phyloP scores from a whole-genome alignment of 2,329 filamentous ascomycete species.

The Ophiostoma montium region DNA sequence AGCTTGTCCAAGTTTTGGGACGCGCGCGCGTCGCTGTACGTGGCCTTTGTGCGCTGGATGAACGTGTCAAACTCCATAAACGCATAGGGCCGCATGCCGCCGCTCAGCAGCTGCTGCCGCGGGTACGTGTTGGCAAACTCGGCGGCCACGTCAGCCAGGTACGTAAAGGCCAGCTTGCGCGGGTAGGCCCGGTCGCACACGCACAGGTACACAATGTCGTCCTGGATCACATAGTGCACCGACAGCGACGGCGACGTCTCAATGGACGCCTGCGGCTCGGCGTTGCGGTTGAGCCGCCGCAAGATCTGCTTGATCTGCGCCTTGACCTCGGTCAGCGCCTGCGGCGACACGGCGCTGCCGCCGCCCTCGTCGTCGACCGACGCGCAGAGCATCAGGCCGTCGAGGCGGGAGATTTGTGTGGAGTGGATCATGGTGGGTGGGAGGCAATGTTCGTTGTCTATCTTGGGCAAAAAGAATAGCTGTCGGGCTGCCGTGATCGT shows the following conservation, averaged over 20 bases:
- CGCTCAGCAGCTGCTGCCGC: conserved; percentile 54
- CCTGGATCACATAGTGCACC: conserved; percentile 76
- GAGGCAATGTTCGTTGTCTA: neutral
- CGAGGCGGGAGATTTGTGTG: conserved; percentile 86
- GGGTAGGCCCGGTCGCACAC: conserved; percentile 91
- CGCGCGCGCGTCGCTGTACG: conserved; percentile 85
- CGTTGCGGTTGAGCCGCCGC: conserved; percentile 74
- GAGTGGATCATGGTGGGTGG: conserved; percentile 60
- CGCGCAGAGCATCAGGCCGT: conserved; percentile 89
- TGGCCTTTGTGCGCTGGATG: conserved; percentile 81
- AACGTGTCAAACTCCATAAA: conserved; percentile 98
- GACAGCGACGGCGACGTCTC: conserved; percentile 53
- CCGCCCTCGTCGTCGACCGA: conserved; percentile 81
- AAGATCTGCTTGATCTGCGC: conserved; percentile 81
- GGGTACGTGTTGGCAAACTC: conserved; percentile 87
- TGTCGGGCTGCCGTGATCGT: neutral
- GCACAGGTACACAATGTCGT: conserved; percentile 79
- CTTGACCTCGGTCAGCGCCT: conserved; percentile 73
- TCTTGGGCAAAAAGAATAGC: neutral
- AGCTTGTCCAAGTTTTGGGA: conserved; percentile 87
- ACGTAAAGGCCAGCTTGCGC: conserved; percentile 95
- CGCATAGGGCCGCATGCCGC: conserved; percentile 74
- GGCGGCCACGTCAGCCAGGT: conserved; percentile 78
- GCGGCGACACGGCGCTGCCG: conserved; percentile 55
- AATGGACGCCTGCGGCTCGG: conserved; percentile 82